A percentile compares a stretch with the other conserved stretches of the same genome.
Evolutionary conservation across 2,329 filamentous ascomycete species (phyloP).

Genomic region (Pseudocercospora ulei): DNA sequence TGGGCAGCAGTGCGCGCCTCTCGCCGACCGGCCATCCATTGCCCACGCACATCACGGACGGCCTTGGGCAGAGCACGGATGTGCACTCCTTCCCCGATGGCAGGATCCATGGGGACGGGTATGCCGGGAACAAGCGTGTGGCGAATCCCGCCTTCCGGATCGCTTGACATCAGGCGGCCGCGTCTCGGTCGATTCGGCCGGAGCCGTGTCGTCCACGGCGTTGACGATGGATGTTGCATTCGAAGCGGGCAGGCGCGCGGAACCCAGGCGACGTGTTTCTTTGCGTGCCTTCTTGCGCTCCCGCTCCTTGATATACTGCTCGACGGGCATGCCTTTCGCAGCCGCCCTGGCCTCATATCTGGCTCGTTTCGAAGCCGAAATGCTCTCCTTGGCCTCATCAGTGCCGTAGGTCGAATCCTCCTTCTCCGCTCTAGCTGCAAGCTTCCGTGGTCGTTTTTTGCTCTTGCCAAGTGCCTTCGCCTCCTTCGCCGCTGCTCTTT

Average conservation of each 20-base stretch:
- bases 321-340: slow-evolving; percentile 35
- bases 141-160: slow-evolving; percentile 15
- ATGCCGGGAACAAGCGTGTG: slow-evolving; percentile 12
- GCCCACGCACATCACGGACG: slow-evolving; percentile 20
- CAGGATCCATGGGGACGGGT: slow-evolving; percentile 18
- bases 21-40: slow-evolving; percentile 19
- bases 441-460: slow-evolving; percentile 11
- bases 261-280: no score
- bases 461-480: slow-evolving; percentile 18
- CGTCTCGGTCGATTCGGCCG: not conserved
- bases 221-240: slow-evolving; percentile 16
- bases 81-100: slow-evolving; percentile 21
- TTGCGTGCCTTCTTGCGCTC: slow-evolving; percentile 23
- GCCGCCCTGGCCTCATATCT: slow-evolving; percentile 33
- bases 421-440: slow-evolving; percentile 4
- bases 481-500: slow-evolving; percentile 18
- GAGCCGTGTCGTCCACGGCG: slow-evolving; percentile 16
- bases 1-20: slow-evolving; percentile 10
- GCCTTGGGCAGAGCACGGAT: slow-evolving; percentile 19
- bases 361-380: slow-evolving; percentile 28
- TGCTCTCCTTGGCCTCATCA: slow-evolving; percentile 9
- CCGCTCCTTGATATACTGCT: slow-evolving; percentile 28
- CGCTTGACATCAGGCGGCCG: not conserved
- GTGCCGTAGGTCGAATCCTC: slow-evolving; percentile 5
- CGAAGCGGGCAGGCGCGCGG: no score